Conservation (phyloP, 2,329 filamentous ascomycete genomes). For the Colletotrichum incanum region DNA sequence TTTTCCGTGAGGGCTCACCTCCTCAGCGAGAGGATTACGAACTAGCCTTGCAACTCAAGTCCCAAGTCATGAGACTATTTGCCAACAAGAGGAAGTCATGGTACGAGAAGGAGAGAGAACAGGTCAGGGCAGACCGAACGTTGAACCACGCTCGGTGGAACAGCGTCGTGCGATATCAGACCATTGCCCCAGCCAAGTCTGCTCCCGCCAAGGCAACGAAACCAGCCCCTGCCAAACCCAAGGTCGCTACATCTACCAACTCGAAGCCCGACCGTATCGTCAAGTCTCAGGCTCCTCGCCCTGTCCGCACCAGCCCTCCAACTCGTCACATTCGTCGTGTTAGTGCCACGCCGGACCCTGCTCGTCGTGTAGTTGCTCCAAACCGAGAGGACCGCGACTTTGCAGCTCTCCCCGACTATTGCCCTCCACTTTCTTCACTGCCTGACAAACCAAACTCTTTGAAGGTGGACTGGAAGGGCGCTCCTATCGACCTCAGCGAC, state of each 20-base stretch:
- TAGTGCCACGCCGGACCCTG: slow-evolving; percentile 66
- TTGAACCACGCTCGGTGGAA: slow-evolving; percentile 52
- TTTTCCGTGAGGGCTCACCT: slow-evolving; percentile 62
- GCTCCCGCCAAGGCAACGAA: slow-evolving; percentile 45
- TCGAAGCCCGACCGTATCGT: slow-evolving; percentile 52
- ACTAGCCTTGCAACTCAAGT: slow-evolving; percentile 67
- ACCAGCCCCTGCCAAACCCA: slow-evolving; percentile 36
- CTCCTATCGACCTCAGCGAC: slow-evolving; percentile 80
- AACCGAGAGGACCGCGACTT: slow-evolving; percentile 90
- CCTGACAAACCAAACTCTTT: slow-evolving; percentile 78
- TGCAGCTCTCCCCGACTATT: slow-evolving; percentile 78
- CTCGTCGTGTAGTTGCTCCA: slow-evolving; percentile 69
- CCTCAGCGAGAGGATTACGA: slow-evolving; percentile 70
- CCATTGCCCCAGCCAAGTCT: slow-evolving; percentile 62
- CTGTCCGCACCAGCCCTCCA: slow-evolving; percentile 52
- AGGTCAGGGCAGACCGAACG: slow-evolving; percentile 64
- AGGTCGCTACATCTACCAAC: slow-evolving; percentile 41
- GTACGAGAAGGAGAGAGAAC: slow-evolving; percentile 66
- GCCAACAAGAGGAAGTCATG: slow-evolving; percentile 61
- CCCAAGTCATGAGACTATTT: slow-evolving; percentile 66
- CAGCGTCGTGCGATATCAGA: slow-evolving; percentile 52
- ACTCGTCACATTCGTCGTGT: slow-evolving; percentile 52
- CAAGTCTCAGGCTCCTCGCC: slow-evolving; percentile 56
- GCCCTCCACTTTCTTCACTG: slow-evolving; percentile 78
- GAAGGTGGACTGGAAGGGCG: slow-evolving; percentile 91